Base-by-base conservation (phyloP, 805 yeast species). In the Yarrowia alimentaria region DNA sequence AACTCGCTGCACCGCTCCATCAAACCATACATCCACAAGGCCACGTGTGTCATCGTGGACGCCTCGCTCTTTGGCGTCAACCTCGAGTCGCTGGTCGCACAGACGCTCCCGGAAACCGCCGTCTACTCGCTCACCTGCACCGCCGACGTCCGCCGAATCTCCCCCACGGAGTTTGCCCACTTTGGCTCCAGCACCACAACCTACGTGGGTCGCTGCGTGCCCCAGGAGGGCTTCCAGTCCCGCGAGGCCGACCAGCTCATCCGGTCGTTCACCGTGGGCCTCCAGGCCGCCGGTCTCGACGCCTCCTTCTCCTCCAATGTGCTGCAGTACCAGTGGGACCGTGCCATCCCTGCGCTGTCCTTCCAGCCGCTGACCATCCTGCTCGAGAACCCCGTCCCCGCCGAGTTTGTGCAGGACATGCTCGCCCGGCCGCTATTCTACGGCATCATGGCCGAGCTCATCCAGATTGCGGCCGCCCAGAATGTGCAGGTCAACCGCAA, bases 381-480 rank as follows among this genome's bases (percentile, higher is more conserved):
- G 9, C 80, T 90, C 60, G 96, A 88, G 65, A 76, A 78, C 53
- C 79, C 83, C 4, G 73, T 69, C 56, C 88, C 94, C 1, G 68
- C 67, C 28, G 66, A 74, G 47, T 71, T 90, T 48, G 69, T 74
- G 25, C 68, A 73, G 29, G 87, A 85, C 64, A 83, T 88, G 37
- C 71, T 89, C 55, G 91, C 94, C 21, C 86, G 86, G 63, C 97
- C 96, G 8, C 72, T 90, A 54, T 74, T 87, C 17, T 77, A 86
- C 14, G 97, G 97, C 2, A 69, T 88, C 38, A 79, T 87, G 53
- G 74, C 76, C 47, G 97, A 90, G 69, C 68, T 87, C 30, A 73
- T 80, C 56, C 79, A 81, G 24, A 80, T 90, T 4, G 69, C 68
- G 8, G 50, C 53, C 47, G 78, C 84, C 55, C 83, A 81, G 17